A percentile compares a stretch with the other conserved stretches of the same genome.
Conservation (phyloP, 306 rosid genomes). For the Gastrolobium villosum region DNA sequence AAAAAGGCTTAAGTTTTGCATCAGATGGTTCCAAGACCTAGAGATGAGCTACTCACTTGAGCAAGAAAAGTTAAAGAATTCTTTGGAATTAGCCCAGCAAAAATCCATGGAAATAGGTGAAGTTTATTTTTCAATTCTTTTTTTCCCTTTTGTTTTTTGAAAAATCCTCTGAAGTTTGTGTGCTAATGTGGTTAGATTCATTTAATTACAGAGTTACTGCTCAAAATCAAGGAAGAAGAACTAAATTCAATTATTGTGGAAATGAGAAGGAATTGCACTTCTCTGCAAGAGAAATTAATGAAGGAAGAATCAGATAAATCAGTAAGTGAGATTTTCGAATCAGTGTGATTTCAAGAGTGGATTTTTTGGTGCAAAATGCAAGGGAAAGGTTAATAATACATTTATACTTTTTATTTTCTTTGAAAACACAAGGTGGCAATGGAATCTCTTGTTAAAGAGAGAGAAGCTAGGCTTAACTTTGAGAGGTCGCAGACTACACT, state of each 20-base stretch:
- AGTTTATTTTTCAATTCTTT: neutral
- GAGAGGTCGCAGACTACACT: conserved; percentile 84
- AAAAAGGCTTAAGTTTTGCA: conserved; percentile 88
- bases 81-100: conserved; percentile 73
- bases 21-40: conserved; percentile 98
- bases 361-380: conserved; percentile 25
- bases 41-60: conserved; percentile 81
- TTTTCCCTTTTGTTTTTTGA: neutral
- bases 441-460: conserved; percentile 82
- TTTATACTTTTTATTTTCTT: conserved; percentile 34
- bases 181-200: conserved; percentile 35
- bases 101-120: conserved; percentile 81
- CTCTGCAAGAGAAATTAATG: conserved; percentile 77
- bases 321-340: conserved; percentile 62
- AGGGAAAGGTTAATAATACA: conserved; percentile 34
- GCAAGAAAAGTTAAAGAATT: conserved; percentile 75
- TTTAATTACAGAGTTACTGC: conserved; percentile 63
- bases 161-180: conserved; percentile 23
- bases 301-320: conserved; percentile 86
- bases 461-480: conserved; percentile 73
- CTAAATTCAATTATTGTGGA: conserved; percentile 79
- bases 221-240: conserved; percentile 91
- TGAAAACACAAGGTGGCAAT: conserved; percentile 67
- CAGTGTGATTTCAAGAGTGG: conserved; percentile 9
- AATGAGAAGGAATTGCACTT: conserved; percentile 75